These are phyloP conservation scores for Zea mays DNA, from an alignment of 176 grass and related monocot species.

Conservation along the genomic window Zm-B73-REFERENCE-NAM-5.0 NC_050105.1:111862501-111863000, in stretches of 20 bases:
- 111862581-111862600: no score
- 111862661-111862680: no score
- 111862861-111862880: neutral
- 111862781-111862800: neutral
- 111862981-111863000: slow-evolving; percentile 69
- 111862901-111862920: slow-evolving; percentile 85
- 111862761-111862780: neutral
- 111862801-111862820: neutral
- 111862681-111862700: slow-evolving; percentile 33
- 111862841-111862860: neutral
- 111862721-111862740: slow-evolving; percentile 10
- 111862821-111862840: neutral
- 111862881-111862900: neutral
- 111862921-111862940: slow-evolving; percentile 57
- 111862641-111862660: no score
- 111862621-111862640: no score
- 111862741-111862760: neutral
- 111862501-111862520: no score
- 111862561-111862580: no score
- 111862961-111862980: slow-evolving; percentile 65
- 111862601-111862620: no score
- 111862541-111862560: no score
- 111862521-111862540: no score
- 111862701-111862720: slow-evolving; percentile 33
- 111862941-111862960: neutral